Conservation (phyloP, 306 rosid genomes). For the Abrus precatorius region DNA sequence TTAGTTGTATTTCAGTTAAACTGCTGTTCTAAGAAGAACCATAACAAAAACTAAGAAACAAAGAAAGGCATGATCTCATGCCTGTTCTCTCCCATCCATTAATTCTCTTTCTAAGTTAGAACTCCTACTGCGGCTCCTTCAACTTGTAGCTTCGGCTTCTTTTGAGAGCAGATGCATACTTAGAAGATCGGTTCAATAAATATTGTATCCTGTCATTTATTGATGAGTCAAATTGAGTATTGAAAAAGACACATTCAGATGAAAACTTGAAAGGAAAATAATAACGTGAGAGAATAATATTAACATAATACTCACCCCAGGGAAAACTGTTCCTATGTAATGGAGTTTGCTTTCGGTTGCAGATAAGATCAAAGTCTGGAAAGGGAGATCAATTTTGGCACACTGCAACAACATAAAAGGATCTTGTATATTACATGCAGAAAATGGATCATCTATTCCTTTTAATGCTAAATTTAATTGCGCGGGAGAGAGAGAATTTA, state of each 20-base stretch:
- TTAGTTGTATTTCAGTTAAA: too few species aligned
- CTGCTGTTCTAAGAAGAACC: too few species aligned
- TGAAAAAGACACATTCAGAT: not conserved
- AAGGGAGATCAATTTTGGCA: slow-evolving; percentile 22
- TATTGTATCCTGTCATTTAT: slow-evolving; percentile 35
- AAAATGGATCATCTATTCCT: too few species aligned
- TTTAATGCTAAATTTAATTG: too few species aligned
- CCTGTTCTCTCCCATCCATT: not conserved
- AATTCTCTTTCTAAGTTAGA: too few species aligned
- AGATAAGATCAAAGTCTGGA: slow-evolving; percentile 25
- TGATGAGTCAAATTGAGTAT: not conserved
- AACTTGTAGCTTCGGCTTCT: not conserved
- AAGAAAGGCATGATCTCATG: not conserved
- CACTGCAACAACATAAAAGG: too few species aligned
- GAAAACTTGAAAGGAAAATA: not conserved
- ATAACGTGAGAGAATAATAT: not conserved
- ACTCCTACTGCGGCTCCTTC: not conserved
- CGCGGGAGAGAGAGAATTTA: too few species aligned
- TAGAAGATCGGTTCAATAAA: not conserved
- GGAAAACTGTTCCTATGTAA: slow-evolving; percentile 42
- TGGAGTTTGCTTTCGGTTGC: not conserved
- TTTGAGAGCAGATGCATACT: not conserved
- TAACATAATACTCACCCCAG: slow-evolving; percentile 38
- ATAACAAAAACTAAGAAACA: too few species aligned
- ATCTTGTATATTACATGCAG: too few species aligned